Percentiles rank a stretch among this genome's conserved stretches.
Conservation (phyloP, 495 filamentous ascomycete species). For the Cudoniella acicularis region DNA sequence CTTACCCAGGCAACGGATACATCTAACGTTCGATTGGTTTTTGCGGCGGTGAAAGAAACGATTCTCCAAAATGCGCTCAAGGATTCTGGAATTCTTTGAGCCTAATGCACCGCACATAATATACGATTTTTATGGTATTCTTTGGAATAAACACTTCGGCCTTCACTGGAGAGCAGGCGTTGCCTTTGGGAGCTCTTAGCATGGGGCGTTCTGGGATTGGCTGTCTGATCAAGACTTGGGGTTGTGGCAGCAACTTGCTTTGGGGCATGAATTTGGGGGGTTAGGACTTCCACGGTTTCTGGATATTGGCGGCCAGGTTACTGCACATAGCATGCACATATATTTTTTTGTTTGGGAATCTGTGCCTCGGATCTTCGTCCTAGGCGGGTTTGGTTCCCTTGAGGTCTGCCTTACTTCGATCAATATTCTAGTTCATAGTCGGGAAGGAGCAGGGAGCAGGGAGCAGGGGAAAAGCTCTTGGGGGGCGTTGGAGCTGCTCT, state of each 20-base stretch:
- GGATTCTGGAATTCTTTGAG: slow-evolving; percentile 92
- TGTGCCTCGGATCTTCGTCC: slow-evolving; percentile 2
- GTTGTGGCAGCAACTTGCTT: neutral
- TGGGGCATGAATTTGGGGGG: neutral
- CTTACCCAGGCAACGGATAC: slow-evolving; percentile 98
- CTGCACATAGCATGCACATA: slow-evolving; percentile 11
- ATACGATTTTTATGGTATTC: slow-evolving; percentile 11
- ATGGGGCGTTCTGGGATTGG: slow-evolving; percentile 20
- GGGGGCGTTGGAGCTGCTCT: neutral
- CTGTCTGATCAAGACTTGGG: slow-evolving; percentile 20
- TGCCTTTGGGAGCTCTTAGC: slow-evolving; percentile 8
- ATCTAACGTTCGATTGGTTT: slow-evolving; percentile 94
- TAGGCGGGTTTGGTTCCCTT: neutral
- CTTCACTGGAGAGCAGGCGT: slow-evolving; percentile 21
- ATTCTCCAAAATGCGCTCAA: slow-evolving; percentile 97
- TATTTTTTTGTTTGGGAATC: slow-evolving; percentile 1
- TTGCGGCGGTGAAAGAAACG: slow-evolving; percentile 97
- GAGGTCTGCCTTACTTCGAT: neutral
- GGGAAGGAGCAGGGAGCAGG: neutral
- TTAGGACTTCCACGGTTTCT: slow-evolving; percentile 1
- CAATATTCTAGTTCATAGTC: neutral
- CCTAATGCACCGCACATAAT: slow-evolving; percentile 16
- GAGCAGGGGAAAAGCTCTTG: neutral
- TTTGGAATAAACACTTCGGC: slow-evolving; percentile 12
- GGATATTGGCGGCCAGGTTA: slow-evolving; percentile 3